Evolutionary conservation across 257 asterid genomes (phyloP).

Genomic region (Solanum chilense): DNA sequence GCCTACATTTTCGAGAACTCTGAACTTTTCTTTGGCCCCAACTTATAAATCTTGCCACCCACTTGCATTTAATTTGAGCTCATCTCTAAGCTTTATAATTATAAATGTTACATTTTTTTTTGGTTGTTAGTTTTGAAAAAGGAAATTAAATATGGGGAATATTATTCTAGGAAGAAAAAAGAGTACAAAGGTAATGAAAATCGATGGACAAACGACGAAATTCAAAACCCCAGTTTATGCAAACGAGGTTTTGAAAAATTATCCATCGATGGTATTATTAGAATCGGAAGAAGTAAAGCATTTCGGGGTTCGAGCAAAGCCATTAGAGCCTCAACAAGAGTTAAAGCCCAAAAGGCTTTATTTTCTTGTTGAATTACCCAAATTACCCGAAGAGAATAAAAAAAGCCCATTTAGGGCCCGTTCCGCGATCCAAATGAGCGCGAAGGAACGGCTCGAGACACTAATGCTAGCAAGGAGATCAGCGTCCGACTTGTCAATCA

Average conservation of each 20-base stretch:
- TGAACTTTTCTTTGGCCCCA: constrained; percentile 38
- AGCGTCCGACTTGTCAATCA: constrained; percentile 45
- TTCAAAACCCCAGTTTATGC: constrained; percentile 54
- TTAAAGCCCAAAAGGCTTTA: constrained; percentile 63
- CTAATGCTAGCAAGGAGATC: constrained; percentile 77
- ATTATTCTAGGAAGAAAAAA: constrained; percentile 50
- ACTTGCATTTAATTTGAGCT: background rate
- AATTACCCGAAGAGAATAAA: constrained; percentile 25
- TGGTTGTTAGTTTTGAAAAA: background rate
- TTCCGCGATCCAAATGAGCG: constrained; percentile 87
- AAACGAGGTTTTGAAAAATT: constrained; percentile 38
- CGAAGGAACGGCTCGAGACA: constrained; percentile 86
- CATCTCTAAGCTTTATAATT: background rate
- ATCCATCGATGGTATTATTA: constrained; percentile 53
- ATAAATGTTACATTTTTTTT: background rate
- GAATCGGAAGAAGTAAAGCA: constrained; percentile 84
- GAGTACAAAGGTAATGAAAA: constrained; percentile 63
- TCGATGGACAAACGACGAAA: constrained; percentile 59
- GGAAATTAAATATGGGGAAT: constrained; percentile 49
- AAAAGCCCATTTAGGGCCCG: constrained; percentile 37
- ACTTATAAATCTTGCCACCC: background rate
- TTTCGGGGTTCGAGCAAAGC: constrained; percentile 67
- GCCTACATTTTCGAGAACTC: constrained; percentile 16
- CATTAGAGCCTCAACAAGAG: constrained; percentile 61
- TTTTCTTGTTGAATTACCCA: constrained; percentile 66